These are phyloP conservation scores for Colletotrichum kahawae DNA, from an alignment of 2,329 filamentous ascomycete species.

Conservation along the genomic window DNA sequence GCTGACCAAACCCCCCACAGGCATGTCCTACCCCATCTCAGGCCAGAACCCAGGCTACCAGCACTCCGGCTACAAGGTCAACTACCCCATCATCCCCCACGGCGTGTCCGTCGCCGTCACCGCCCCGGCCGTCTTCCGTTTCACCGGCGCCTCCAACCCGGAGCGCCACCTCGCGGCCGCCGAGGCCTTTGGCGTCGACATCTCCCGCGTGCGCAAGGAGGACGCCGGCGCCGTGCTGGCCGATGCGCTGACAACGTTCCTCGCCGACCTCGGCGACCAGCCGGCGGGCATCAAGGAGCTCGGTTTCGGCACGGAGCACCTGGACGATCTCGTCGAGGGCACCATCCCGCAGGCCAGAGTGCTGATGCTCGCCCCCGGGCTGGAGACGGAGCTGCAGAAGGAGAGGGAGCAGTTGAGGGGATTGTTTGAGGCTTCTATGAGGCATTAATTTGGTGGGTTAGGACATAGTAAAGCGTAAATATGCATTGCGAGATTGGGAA, in stretches of 20 bases:
- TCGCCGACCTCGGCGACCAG: slow-evolving; percentile 86
- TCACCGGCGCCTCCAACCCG: slow-evolving; percentile 90
- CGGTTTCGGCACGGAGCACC: slow-evolving; percentile 77
- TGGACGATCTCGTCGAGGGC: slow-evolving; percentile 88
- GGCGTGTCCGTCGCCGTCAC: slow-evolving; percentile 95
- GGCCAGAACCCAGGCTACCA: slow-evolving; percentile 75
- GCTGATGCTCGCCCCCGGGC: slow-evolving; percentile 85
- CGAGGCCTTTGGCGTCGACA: slow-evolving; percentile 89
- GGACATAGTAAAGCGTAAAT: background rate
- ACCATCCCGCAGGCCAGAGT: slow-evolving; percentile 93
- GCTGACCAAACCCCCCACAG: slow-evolving; percentile 36
- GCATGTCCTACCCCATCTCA: slow-evolving; percentile 98
- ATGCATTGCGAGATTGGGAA: background rate
- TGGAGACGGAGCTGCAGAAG: slow-evolving; percentile 71
- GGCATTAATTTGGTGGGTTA: slow-evolving; percentile 25
- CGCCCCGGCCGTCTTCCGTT: slow-evolving; percentile 90
- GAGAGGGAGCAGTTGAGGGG: slow-evolving; percentile 75
- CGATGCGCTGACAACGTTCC: slow-evolving; percentile 82
- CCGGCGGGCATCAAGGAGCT: slow-evolving; percentile 83
- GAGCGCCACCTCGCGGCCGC: slow-evolving; percentile 90
- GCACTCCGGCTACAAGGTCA: slow-evolving; percentile 75
- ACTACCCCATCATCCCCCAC: slow-evolving; percentile 85
- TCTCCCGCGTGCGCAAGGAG: slow-evolving; percentile 85
- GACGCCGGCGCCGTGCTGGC: slow-evolving; percentile 87
- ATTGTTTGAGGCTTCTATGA: slow-evolving; percentile 69